Conservation (phyloP, 2,329 filamentous ascomycete genomes). For the Cercospora beticola region DNA sequence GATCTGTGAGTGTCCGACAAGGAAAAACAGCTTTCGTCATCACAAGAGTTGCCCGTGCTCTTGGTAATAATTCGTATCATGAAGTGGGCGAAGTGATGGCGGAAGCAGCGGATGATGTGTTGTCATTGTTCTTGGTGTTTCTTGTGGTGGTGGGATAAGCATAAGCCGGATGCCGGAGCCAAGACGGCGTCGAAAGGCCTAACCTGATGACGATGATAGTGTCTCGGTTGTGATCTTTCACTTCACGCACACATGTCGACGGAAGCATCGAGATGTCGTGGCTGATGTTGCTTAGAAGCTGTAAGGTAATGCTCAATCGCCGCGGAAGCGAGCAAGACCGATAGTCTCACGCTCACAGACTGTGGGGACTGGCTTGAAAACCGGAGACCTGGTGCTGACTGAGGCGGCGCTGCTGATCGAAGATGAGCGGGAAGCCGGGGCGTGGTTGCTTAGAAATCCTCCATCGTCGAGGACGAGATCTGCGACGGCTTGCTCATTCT, state of each 20-base stretch:
- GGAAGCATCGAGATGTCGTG: not conserved
- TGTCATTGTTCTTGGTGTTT: not conserved
- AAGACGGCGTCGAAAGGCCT: not conserved
- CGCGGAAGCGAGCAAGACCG: constrained; percentile 17
- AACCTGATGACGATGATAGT: not conserved
- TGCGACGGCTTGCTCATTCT: constrained; percentile 1
- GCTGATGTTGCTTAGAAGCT: not conserved
- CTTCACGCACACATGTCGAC: not conserved
- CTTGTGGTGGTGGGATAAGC: not conserved
- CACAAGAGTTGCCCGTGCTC: constrained; percentile 15
- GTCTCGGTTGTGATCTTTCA: not conserved
- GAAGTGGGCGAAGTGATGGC: constrained; percentile 9
- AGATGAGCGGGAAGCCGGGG: constrained; percentile 5
- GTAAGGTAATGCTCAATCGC: constrained; percentile 2
- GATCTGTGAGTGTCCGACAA: not conserved
- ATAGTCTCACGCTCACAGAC: constrained; percentile 15
- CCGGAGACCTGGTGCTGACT: constrained; percentile 1
- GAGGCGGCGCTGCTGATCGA: constrained; percentile 11
- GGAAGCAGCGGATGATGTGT: not conserved
- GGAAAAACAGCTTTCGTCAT: not conserved
- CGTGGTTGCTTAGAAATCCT: constrained; percentile 16
- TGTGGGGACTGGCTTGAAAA: constrained; percentile 4
- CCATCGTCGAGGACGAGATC: constrained; percentile 10
- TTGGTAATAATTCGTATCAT: not conserved
- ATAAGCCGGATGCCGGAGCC: not conserved